Evolutionary conservation across 202 grass and related monocot species (phyloP), one percentile per base, ranked within the genome.

Genomic region (Carex arenaria): DNA sequence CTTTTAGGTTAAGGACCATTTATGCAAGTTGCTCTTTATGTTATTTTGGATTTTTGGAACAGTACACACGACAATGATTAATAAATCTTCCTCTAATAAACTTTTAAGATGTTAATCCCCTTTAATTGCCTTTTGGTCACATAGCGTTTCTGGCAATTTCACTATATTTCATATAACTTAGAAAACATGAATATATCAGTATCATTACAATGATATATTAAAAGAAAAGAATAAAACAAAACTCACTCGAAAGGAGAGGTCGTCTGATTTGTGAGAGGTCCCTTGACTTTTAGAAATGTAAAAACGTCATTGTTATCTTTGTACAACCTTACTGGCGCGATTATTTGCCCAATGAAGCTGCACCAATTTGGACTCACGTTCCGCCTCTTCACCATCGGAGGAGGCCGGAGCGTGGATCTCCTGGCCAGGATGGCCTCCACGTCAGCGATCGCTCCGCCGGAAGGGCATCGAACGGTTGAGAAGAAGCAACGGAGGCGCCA

Each of bases 281-380:
- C 10, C 22, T 85, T 67, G 49, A 89, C 71, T 55, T 86, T 36
- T 34, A 89, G 79, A 83, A 80, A 20, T 4, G 87, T 89, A 36
- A 70, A 89, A 22, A 23, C 79, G 4, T 12, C 6, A 4, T 0
- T 1, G 15, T 54, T 66, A 15, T 10, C 18, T 7, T 30, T 54
- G 0, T 0, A 0, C 4, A 20, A 26, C 80, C 13, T 67, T 68
- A 94, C 90, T 18, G 90, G 82, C 1, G 72, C 28, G 26, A 0
- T 1, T 60, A 97, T 68, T 73, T 72, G 84, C 68, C 92, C 95
- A 73, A 94, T 93, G 84, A 97, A 80, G 84, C 89, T 91, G 84
- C 95, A 97, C 36, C 78, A 90, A 68, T 88, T 93, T n/a, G 7
- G 3, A 19, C 1, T 30, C 18, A 91, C 20, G 1, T 0, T 2